Evolutionary conservation across 768 basidiomycete species (phyloP).

Genomic region (Paxillus involutus): DNA sequence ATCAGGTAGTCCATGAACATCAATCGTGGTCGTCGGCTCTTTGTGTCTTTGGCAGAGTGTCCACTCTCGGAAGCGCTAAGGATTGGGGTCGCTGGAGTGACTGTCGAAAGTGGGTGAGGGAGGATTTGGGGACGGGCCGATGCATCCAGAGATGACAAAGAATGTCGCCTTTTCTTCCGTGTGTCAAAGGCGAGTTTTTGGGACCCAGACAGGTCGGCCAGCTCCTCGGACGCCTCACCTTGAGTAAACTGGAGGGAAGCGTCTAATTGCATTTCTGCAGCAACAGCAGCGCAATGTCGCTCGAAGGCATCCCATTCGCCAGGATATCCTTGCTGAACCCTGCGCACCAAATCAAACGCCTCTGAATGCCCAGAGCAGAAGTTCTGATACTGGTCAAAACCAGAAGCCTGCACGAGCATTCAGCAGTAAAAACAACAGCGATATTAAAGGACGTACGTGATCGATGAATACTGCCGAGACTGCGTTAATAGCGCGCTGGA

Average conservation of each 20-base stretch:
- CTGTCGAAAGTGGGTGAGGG: conserved; percentile 31
- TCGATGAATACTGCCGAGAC: conserved; percentile 59
- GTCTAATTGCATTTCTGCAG: conserved; percentile 37
- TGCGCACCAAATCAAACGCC: conserved; percentile 73
- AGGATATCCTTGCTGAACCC: conserved; percentile 59
- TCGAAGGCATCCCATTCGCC: conserved; percentile 86
- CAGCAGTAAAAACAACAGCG: neutral
- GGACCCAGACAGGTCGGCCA: conserved; percentile 1
- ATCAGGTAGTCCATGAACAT: conserved; percentile 88
- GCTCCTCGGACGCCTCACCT: conserved; percentile 8
- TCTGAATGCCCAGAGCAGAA: conserved; percentile 89
- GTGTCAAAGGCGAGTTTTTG: conserved; percentile 24
- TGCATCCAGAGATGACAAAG: conserved; percentile 52
- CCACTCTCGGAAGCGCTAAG: conserved; percentile 31
- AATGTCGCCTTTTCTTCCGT: conserved; percentile 41
- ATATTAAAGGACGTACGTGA: conserved; percentile 39
- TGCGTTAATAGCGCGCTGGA: conserved; percentile 35
- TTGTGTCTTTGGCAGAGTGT: conserved; percentile 28
- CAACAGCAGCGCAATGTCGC: conserved; percentile 63
- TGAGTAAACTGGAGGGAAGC: conserved; percentile 7
- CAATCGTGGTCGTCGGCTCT: conserved; percentile 41
- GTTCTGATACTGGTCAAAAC: conserved; percentile 76
- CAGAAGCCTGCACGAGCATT: conserved; percentile 51
- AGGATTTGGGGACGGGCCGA: conserved; percentile 37
- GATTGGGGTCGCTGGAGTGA: conserved; percentile 32